phyloP scores from a whole-genome alignment of 2,329 filamentous ascomycete species.

The Botrytis elliptica region DNA sequence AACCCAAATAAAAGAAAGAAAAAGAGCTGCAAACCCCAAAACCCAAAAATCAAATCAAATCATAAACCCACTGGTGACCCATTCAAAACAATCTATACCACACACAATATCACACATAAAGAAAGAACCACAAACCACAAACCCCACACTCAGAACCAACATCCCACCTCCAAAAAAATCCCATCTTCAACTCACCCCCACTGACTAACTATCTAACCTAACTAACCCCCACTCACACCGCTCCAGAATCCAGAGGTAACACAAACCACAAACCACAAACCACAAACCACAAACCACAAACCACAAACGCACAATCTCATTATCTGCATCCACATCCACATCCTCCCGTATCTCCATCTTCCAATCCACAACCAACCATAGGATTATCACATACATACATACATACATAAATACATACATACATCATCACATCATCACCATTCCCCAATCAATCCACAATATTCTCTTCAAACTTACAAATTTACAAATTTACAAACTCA shows the following conservation, averaged over 20 bases:
- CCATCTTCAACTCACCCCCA: neutral
- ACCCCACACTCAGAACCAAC: neutral
- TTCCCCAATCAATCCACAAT: neutral
- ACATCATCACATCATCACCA: neutral
- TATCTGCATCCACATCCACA: neutral
- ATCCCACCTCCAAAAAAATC: neutral
- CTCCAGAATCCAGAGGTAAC: neutral
- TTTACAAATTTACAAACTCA: neutral
- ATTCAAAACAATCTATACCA: neutral
- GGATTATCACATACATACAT: neutral
- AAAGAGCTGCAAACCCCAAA: neutral
- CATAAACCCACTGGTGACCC: too few relatives aligned
- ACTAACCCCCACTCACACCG: neutral
- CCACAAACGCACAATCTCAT: neutral
- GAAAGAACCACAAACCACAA: too few relatives aligned
- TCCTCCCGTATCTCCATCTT: neutral
- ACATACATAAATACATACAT: too few relatives aligned
- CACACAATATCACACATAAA: too few relatives aligned
- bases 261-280: neutral
- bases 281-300: neutral
- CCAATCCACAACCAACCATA: constrained; percentile 1
- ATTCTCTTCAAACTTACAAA: neutral
- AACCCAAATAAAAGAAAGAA: neutral
- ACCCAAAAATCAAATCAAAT: neutral
- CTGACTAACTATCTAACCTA: too few relatives aligned